phyloP scores from a whole-genome alignment of 371 early-diverging fungal species.

The Coemansia sp. region DNA sequence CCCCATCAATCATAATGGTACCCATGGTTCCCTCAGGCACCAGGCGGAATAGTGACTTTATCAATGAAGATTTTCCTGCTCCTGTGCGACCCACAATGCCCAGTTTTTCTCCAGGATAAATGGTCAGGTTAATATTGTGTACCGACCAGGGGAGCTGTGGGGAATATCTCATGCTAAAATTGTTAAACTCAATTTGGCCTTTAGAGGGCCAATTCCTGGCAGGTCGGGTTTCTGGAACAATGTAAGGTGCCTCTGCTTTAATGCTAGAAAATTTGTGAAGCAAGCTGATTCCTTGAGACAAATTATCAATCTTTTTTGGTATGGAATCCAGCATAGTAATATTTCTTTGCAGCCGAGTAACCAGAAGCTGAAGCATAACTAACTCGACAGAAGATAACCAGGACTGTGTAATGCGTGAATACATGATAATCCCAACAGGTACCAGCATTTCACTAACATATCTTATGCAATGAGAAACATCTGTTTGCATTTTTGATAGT shows the following conservation, averaged over 20 bases:
- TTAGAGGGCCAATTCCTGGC: constrained; percentile 12
- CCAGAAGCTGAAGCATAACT: neutral
- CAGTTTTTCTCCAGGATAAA: constrained; percentile 51
- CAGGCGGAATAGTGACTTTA: constrained; percentile 58
- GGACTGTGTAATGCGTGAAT: no score
- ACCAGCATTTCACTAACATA: no score
- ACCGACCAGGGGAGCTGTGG: constrained; percentile 32
- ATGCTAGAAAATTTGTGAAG: constrained; percentile 62
- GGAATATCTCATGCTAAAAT: constrained; percentile 16
- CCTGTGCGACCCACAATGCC: constrained; percentile 57
- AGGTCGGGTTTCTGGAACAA: neutral
- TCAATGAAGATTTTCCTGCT: constrained; percentile 62
- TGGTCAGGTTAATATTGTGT: constrained; percentile 50
- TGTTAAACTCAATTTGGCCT: constrained; percentile 22
- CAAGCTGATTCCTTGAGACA: constrained; percentile 42
- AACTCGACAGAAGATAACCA: constrained; percentile 6
- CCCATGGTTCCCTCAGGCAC: constrained; percentile 50
- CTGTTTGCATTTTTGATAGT: no score
- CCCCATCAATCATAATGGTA: constrained; percentile 13
- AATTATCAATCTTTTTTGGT: constrained; percentile 34
- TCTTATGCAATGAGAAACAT: no score
- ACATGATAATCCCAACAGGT: no score
- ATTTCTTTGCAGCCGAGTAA: neutral
- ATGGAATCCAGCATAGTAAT: neutral
- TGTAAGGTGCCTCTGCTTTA: constrained; percentile 30